phyloP scores from a whole-genome alignment of 768 basidiomycete genomes.

The Mycena pura region DNA sequence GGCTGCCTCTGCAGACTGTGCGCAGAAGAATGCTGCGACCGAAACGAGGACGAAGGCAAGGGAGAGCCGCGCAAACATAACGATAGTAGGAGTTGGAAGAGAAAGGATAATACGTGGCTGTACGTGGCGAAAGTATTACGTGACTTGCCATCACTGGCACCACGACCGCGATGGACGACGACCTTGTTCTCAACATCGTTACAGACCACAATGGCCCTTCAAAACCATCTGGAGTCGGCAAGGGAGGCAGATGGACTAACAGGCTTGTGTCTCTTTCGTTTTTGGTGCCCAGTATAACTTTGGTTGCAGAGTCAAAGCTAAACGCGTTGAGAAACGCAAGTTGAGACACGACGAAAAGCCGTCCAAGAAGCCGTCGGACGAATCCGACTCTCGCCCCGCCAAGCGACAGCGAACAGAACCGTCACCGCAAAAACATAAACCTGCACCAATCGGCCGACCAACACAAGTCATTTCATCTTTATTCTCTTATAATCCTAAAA shows the following conservation, averaged over 20 bases:
- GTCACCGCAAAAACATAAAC: constrained; percentile 21
- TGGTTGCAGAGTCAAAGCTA: constrained; percentile 70
- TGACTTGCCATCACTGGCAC: neutral
- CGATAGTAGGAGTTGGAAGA: constrained; percentile 31
- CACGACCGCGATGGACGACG: no score
- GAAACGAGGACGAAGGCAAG: constrained; percentile 68
- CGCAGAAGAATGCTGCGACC: constrained; percentile 73
- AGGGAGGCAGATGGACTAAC: constrained; percentile 80
- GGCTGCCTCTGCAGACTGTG: constrained; percentile 75
- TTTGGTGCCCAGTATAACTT: constrained; percentile 24
- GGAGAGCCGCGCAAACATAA: constrained; percentile 69
- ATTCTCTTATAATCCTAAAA: constrained; percentile 83
- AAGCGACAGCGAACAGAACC: constrained; percentile 54
- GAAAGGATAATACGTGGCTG: constrained; percentile 4
- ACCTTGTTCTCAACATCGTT: constrained; percentile 76
- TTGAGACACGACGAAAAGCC: constrained; percentile 41
- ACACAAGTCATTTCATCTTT: constrained; percentile 85
- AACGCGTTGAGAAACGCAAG: constrained; percentile 71
- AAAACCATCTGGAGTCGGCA: constrained; percentile 19
- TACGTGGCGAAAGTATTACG: constrained; percentile 23
- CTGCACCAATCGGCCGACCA: constrained; percentile 14
- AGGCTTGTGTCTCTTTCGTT: constrained; percentile 49
- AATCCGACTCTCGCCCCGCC: constrained; percentile 41
- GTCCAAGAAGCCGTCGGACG: constrained; percentile 31
- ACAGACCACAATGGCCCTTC: constrained; percentile 40